Evolutionary conservation across 2,329 filamentous ascomycete genomes (phyloP), one percentile per base, ranked within the genome.

Genomic region (Colletotrichum lini): DNA sequence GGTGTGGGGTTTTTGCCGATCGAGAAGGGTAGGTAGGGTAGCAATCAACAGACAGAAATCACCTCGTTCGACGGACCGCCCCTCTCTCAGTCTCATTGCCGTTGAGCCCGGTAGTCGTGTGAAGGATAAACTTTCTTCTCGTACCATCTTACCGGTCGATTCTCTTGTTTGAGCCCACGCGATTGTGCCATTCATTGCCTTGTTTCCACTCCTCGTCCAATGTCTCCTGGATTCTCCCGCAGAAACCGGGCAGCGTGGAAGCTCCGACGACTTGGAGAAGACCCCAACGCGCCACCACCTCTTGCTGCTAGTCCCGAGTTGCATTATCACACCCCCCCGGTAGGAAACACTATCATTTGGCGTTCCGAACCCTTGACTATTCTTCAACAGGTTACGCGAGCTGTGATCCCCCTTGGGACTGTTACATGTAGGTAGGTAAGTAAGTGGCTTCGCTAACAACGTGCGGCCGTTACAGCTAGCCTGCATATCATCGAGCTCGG

Each of bases 271-370:
- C 42, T 58, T 64, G 44, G 60, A 59, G 49, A 54, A 42, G 23
- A 21, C 47, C 45, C 54, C 58, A 45, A 21, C 52, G 63, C 68
- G 10, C 6, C 49, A 63, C 58, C 65, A 58, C 42, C 45, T 42
- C 15, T 47, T 16, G 16, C 44, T 23, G 21, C 21, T 69, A 59
- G 58, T n/a, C n/a, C 9, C 35, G 10, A 35, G 26, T 64, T 45
- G 65, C 65, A 47, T 54, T 38, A 63, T 47, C 53, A 3, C 40
- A 63, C 26, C 65, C 26, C 65, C 69, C 26, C 26, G 38, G 68
- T 9, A n/a, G 8, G 2, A 35, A 12, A 35, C n/a, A 4, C 42
- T 35, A 26, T 49, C 15, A 15, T 21, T 58, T 7, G 42, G 42
- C 15, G 44, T 30, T 5, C 13, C 9, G 7, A 3, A 50, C 44